Evolutionary conservation across 2,329 filamentous ascomycete species (phyloP).

Genomic region (Cercospora canescens): DNA sequence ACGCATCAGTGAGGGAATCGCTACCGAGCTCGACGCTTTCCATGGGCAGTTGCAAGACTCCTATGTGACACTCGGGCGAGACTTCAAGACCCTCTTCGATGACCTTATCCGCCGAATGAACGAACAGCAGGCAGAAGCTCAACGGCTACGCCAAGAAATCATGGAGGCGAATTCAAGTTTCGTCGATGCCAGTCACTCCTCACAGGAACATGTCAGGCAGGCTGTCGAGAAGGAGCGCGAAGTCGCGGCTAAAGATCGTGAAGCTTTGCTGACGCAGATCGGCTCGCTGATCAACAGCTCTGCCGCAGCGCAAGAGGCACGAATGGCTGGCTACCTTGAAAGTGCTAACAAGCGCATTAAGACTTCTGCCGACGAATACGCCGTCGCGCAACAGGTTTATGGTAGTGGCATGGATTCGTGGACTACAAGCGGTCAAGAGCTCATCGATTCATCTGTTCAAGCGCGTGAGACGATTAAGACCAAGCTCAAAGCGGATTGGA

Average conservation of each 20-base stretch:
- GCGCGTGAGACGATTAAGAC: conserved; percentile 77
- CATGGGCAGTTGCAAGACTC: conserved; percentile 82
- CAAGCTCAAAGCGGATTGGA: conserved; percentile 85
- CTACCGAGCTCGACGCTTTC: conserved; percentile 81
- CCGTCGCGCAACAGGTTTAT: conserved; percentile 62
- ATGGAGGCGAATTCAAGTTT: conserved; percentile 68
- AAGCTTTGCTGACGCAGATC: conserved; percentile 74
- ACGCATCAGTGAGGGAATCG: conserved; percentile 84
- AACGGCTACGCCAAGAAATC: conserved; percentile 70
- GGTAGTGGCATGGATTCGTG: conserved; percentile 72
- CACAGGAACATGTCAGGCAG: conserved; percentile 66
- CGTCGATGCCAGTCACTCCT: conserved; percentile 65
- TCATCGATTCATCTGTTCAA: conserved; percentile 69
- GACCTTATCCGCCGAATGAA: conserved; percentile 73
- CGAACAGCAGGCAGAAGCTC: conserved; percentile 74
- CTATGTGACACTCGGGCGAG: conserved; percentile 77
- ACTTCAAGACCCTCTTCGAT: conserved; percentile 85
- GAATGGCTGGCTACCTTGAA: conserved; percentile 66
- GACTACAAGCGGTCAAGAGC: conserved; percentile 66
- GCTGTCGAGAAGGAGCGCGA: conserved; percentile 75
- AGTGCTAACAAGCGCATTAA: conserved; percentile 58
- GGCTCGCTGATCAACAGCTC: conserved; percentile 73
- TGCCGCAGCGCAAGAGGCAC: conserved; percentile 69
- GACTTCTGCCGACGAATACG: conserved; percentile 54
- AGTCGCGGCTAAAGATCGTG: conserved; percentile 70